phyloP scores from a whole-genome alignment of 2,329 filamentous ascomycete species.

The Monosporascus sp. region DNA sequence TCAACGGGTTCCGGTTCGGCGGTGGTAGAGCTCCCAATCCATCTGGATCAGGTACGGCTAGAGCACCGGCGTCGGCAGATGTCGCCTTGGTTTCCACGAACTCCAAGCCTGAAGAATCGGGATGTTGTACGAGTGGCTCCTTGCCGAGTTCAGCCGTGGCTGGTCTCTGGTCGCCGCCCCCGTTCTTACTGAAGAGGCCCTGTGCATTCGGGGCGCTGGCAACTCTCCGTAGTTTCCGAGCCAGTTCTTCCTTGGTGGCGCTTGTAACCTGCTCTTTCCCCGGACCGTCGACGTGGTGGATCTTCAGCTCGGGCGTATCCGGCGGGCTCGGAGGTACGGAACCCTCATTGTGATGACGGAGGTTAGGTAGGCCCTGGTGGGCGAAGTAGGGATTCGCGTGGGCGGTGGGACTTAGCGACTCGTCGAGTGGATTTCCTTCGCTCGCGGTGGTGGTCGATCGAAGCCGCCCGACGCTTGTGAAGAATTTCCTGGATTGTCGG shows the following conservation, averaged over 20 bases:
- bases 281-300: constrained; percentile 60
- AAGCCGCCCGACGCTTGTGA: constrained; percentile 77
- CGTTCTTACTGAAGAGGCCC: constrained; percentile 68
- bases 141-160: constrained; percentile 83
- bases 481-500: constrained; percentile 84
- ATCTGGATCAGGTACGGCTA: constrained; percentile 42
- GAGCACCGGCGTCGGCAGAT: constrained; percentile 31
- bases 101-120: constrained; percentile 42
- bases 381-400: constrained; percentile 96
- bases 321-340: constrained; percentile 90
- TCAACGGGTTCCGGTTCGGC: constrained; percentile 62
- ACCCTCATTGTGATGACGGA: constrained; percentile 91
- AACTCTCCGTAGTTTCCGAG: constrained; percentile 85
- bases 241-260: constrained; percentile 88
- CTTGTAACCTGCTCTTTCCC: constrained; percentile 64
- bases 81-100: constrained; percentile 40
- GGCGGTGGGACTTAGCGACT: constrained; percentile 83
- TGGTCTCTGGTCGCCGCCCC: constrained; percentile 61
- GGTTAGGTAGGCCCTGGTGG: constrained; percentile 87
- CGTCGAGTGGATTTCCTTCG: constrained; percentile 86
- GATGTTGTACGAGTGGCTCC: constrained; percentile 63
- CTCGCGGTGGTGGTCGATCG: constrained; percentile 87
- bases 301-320: constrained; percentile 76
- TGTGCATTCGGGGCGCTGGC: constrained; percentile 97
- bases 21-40: constrained; percentile 58